A percentile compares a stretch with the other conserved stretches of the same genome.
These are phyloP conservation scores for Tetradesmus lagerheimii DNA, from an alignment of 139 green algal genomes.

Conservation along the genomic window DNA sequence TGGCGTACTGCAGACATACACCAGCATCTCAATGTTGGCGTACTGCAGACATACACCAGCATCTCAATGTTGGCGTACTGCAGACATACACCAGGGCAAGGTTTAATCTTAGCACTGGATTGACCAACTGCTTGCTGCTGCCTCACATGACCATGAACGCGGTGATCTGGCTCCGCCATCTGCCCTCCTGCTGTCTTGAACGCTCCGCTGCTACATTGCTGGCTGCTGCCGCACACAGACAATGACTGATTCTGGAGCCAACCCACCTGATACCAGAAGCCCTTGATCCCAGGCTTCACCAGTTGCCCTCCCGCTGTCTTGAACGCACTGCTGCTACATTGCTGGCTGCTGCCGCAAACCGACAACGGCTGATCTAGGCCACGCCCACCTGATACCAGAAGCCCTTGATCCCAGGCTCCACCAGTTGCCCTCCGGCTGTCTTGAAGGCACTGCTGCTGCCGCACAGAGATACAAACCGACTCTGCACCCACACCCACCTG, in stretches of 20 bases:
- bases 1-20: conserved; percentile 65
- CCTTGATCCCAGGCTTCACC: conserved; percentile 81
- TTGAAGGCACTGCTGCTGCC: neutral
- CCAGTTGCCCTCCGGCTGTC: conserved; percentile 47
- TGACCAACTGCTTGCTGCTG: no score
- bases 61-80: no score
- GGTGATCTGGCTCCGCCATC: no score
- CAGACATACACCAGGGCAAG: no score
- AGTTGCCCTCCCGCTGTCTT: conserved; percentile 43
- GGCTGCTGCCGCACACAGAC: neutral
- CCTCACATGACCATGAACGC: no score
- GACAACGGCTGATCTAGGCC: no score
- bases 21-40: no score
- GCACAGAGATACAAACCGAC: no score
- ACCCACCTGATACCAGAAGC: conserved; percentile 43
- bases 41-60: no score
- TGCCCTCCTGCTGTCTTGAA: neutral
- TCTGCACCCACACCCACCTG: neutral
- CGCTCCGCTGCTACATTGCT: neutral
- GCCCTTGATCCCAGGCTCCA: conserved; percentile 81
- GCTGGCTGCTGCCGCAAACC: neutral
- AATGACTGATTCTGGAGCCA: neutral
- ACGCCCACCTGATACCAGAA: conserved; percentile 46
- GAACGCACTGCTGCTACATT: conserved; percentile 51
- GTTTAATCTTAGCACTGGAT: no score